Base-by-base conservation (phyloP, 2,329 filamentous ascomycete species). In the Penicillium sp. region DNA sequence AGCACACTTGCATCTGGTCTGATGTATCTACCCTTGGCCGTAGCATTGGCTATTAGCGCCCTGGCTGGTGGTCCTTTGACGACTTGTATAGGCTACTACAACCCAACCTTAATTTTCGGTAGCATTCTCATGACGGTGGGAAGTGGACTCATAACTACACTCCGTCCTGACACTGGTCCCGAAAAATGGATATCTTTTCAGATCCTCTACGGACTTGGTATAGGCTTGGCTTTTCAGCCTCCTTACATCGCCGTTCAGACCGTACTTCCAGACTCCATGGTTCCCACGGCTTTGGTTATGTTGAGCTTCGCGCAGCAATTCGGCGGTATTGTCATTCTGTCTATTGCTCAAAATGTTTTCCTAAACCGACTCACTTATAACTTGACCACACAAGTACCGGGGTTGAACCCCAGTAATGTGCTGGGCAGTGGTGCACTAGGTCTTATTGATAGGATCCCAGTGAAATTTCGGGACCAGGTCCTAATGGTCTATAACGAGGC, bases 21-120 rank as follows among this genome's bases (percentile, higher is more conserved):
- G 27, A 58, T 58, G 56, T 58, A 58, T n/a, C 46, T 58, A 5
- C 56, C 52, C 2, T 46, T 47, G 2, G 24, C 56, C 4, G 4
- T 58, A 11, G 10, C 16, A 6, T 24, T 58, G 19, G n/a, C 52
- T 11, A 29, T 55, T n/a, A 4, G 2, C 46, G 29, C 22, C 2
- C 29, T 58, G 10, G 37, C 24, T 1, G 19, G 14, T 29, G 49
- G 49, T 11, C 26, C 35, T 13, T 11, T 52, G 2, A 52, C 26
- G 4, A 13, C 5, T 13, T 9, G 6, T 3, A 14, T 52, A 19
- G 37, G 49, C 11, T 52, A 44, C 19, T 29, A 19, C 13, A 52
- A n/a, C 10, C 49, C 49, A 3, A 24, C 19, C 5, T 19, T 52
- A 8, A 9, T 52, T n/a, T 14, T 52, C 10, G 49, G 49, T 13